Percentiles rank a stretch among this genome's conserved stretches.
These are phyloP conservation scores for Neurospora pannonica DNA, from an alignment of 495 filamentous ascomycete genomes.

Conservation along the genomic window DNA sequence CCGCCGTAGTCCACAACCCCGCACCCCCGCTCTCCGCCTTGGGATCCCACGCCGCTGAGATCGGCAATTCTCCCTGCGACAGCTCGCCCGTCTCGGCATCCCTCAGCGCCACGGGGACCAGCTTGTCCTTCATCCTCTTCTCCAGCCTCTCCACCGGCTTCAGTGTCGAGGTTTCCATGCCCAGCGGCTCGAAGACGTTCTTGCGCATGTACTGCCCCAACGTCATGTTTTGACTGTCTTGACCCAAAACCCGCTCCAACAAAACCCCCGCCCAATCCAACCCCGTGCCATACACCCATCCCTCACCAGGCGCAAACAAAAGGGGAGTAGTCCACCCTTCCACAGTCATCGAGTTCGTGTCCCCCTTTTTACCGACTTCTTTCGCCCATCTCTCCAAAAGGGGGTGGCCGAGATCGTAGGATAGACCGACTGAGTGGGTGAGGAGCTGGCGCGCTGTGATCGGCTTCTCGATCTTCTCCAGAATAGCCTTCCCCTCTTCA, in stretches of 20 bases:
- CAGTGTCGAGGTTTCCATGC: conserved; percentile 15
- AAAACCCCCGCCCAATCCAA: conserved; percentile 24
- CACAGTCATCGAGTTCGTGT: conserved; percentile 6
- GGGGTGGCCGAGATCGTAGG: conserved; percentile 16
- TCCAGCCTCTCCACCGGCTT: neutral
- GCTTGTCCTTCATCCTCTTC: neutral
- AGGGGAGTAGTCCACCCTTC: conserved; percentile 24
- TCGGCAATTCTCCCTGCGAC: neutral
- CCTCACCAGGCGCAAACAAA: conserved; percentile 18
- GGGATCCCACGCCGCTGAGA: conserved; percentile 6
- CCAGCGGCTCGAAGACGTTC: conserved; percentile 14
- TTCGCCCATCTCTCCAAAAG: conserved; percentile 17
- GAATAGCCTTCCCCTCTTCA: conserved; percentile 12
- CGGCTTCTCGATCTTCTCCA: conserved; percentile 14
- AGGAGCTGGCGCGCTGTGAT: conserved; percentile 25
- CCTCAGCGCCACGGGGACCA: neutral
- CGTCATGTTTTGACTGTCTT: neutral
- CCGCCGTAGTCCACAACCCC: conserved; percentile 39
- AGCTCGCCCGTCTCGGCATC: conserved; percentile 7
- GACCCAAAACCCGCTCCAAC: conserved; percentile 10
- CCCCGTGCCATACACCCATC: conserved; percentile 23
- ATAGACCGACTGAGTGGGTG: conserved; percentile 22
- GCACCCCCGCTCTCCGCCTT: conserved; percentile 37
- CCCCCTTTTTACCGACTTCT: conserved; percentile 10
- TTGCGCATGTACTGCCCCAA: conserved; percentile 17